Conservation (phyloP, 805 yeast species). For the Kuraishia borneana region DNA sequence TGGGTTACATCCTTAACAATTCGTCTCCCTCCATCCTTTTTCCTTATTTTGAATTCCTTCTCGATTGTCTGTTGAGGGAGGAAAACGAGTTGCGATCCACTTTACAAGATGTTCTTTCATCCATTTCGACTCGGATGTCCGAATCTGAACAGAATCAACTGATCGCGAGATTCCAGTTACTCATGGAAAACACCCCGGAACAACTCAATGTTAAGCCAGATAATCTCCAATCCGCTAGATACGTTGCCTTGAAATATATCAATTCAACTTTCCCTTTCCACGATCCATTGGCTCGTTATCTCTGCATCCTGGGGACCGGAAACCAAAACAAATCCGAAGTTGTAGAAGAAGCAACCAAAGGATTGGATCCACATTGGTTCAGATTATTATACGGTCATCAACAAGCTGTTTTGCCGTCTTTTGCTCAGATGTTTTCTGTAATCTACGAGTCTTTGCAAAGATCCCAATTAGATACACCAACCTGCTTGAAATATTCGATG, state of each 20-base stretch:
- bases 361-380: slow-evolving; percentile 79
- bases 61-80: slow-evolving; percentile 62
- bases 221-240: slow-evolving; percentile 41
- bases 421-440: slow-evolving; percentile 24
- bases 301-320: slow-evolving; percentile 57
- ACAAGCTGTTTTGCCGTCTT: slow-evolving; percentile 42
- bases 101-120: slow-evolving; percentile 61
- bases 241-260: slow-evolving; percentile 51
- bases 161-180: too few relatives aligned
- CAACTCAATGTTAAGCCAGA: too few relatives aligned
- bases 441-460: too few relatives aligned
- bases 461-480: too few relatives aligned
- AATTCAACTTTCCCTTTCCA: slow-evolving; percentile 55
- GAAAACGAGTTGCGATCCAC: slow-evolving; percentile 48
- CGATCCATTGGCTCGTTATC: slow-evolving; percentile 55
- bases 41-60: slow-evolving; percentile 41
- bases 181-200: too few relatives aligned
- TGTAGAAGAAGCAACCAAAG: slow-evolving; percentile 68
- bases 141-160: too few relatives aligned
- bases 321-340: slow-evolving; percentile 55
- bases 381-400: slow-evolving; percentile 21
- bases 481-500: slow-evolving; percentile 21
- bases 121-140: too few relatives aligned
- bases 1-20: slow-evolving; percentile 49
- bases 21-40: not conserved